Percentiles rank a stretch among this genome's conserved stretches.
Evolutionary conservation across 164 flowering plant genomes (phyloP).

Genomic region (Umbilicus rupestris): DNA sequence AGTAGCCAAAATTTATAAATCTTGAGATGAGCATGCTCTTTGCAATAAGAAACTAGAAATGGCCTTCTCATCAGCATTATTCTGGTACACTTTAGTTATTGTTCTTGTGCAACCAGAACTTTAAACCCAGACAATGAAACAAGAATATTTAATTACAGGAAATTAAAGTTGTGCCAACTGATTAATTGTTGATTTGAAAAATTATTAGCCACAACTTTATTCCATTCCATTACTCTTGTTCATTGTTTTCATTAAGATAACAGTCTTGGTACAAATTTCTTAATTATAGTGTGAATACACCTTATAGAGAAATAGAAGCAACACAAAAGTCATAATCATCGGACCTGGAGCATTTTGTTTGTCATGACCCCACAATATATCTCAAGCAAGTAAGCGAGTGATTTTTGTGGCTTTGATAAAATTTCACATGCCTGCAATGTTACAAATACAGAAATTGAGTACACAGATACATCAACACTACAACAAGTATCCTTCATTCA

Average conservation of each 20-base stretch:
- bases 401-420: slow-evolving; percentile 75
- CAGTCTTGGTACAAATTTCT: neutral
- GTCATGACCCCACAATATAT: slow-evolving; percentile 64
- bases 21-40: neutral
- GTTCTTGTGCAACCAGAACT: too few relatives aligned
- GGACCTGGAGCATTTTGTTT: slow-evolving; percentile 85
- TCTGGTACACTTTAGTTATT: too few relatives aligned
- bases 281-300: neutral
- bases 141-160: too few relatives aligned
- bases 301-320: neutral
- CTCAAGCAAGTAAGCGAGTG: slow-evolving; percentile 86
- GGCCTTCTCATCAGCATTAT: too few relatives aligned
- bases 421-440: slow-evolving; percentile 77
- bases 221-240: neutral
- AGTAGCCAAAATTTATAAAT: too few relatives aligned
- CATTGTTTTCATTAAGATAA: neutral
- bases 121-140: too few relatives aligned
- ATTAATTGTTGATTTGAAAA: neutral
- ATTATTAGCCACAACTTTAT: neutral
- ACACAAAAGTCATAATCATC: neutral
- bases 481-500: neutral
- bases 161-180: neutral
- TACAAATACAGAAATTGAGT: neutral
- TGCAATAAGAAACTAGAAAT: neutral
- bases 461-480: neutral